Evolutionary conservation across 805 yeast genomes (phyloP), one percentile per base, ranked within the genome.

Genomic region (Starmerella apis): DNA sequence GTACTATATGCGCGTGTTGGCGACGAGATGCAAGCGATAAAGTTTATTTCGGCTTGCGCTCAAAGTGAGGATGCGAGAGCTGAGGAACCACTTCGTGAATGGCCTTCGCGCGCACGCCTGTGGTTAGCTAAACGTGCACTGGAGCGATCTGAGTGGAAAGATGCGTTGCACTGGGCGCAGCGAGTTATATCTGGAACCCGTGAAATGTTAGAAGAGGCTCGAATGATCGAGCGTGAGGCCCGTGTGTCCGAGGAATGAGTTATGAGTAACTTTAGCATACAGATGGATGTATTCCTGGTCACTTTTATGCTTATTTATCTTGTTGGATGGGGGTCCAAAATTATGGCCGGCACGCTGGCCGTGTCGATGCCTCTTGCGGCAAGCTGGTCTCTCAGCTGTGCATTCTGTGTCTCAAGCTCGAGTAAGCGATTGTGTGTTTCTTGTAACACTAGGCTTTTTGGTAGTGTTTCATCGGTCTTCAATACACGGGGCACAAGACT

Each of bases 41-140:
- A 67, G 39, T 81, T 76, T 59, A 83, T 84, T 87, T 76, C 75
- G 54, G 60, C 78, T 53, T 80, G 92, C 66, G 66, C 79, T 52
- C 88, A 82, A 53, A 55, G 63, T 11, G 75, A 75, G 37, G 83
- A 81, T 61, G 86, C 25, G 28, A 14, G 20, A 14, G 28, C 27
- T 11, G 53, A 46, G 6, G 54, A 56, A 13, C 24, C 27, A 11
- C 46, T 32, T 5, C 48, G 49, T 36, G 58, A 55, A 30, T 55
- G 58, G 58, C 58, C 56, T 10, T 22, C 81, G 9, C 83, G 80
- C 60, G 94, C 96, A 0, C 70, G 92, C 37, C 68, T 88, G 47
- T 88, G 96, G 96, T 67, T 88, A 23, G 94, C 96, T 1, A 74
- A 79, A 46, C 68, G 74, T 56, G 88, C 86, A 42, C 65, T 80